Conservation (phyloP, 352 stramenopile species). For the Pythium inflatum region DNA sequence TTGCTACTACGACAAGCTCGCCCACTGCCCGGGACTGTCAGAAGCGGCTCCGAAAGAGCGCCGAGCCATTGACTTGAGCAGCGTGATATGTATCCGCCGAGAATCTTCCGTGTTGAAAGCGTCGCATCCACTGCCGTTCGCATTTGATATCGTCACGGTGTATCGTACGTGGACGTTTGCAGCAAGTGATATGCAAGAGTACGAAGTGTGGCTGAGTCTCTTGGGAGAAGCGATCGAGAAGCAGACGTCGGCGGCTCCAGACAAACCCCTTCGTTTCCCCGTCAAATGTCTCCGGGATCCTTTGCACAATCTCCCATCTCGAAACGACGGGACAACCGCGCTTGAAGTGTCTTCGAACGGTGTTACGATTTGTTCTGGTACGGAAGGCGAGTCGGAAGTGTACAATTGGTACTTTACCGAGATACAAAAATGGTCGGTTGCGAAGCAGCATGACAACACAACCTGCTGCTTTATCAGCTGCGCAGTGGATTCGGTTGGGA, state of each 20-base stretch:
- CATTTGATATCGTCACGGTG: constrained; percentile 75
- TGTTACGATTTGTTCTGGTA: constrained; percentile 52
- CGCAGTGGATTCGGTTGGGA: background rate
- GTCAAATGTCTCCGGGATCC: constrained; percentile 50
- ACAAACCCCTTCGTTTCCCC: constrained; percentile 51
- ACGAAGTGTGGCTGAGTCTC: constrained; percentile 63
- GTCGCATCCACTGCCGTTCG: constrained; percentile 28
- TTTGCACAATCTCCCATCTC: constrained; percentile 35
- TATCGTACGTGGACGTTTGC: constrained; percentile 81
- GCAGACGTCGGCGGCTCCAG: constrained; percentile 53
- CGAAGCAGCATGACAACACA: constrained; percentile 50
- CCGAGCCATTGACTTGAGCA: constrained; percentile 67
- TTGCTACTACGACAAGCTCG: constrained; percentile 75
- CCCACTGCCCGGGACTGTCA: constrained; percentile 60
- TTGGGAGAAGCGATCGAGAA: constrained; percentile 61
- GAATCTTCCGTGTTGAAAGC: constrained; percentile 39
- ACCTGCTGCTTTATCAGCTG: constrained; percentile 69
- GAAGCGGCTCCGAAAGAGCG: constrained; percentile 52
- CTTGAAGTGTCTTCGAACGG: constrained; percentile 67
- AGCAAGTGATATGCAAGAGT: constrained; percentile 46
- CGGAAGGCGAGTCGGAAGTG: constrained; percentile 50
- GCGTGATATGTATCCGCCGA: constrained; percentile 65
- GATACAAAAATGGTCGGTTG: constrained; percentile 77
- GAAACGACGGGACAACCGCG: constrained; percentile 47
- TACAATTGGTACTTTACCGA: constrained; percentile 83